Evolutionary conservation across 768 basidiomycete genomes (phyloP).

Genomic region (Amanita muscaria): DNA sequence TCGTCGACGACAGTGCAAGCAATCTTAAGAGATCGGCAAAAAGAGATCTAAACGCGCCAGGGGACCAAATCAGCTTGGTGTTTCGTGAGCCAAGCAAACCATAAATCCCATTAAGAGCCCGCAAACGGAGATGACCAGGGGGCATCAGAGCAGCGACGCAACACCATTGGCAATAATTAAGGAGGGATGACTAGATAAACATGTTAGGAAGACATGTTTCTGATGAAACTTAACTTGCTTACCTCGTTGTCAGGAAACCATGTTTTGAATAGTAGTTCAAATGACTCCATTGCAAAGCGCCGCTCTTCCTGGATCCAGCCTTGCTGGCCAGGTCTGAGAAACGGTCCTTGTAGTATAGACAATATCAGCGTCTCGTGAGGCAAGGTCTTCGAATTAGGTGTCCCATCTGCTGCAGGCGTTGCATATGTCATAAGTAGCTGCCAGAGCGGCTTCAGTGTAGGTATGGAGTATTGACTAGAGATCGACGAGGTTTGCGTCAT

Average conservation of each 20-base stretch:
- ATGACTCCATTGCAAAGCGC: conserved; percentile 47
- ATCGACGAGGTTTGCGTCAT: conserved; percentile 31
- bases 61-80: conserved; percentile 24
- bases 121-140: conserved; percentile 32
- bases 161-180: conserved; percentile 66
- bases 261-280: conserved; percentile 46
- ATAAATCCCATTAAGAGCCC: conserved; percentile 43
- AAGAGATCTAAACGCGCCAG: conserved; percentile 42
- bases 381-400: conserved; percentile 24
- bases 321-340: conserved; percentile 30
- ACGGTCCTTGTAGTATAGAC: conserved; percentile 49
- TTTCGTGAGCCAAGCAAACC: conserved; percentile 31
- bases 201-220: background rate
- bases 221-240: conserved; percentile 10
- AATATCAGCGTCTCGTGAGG: conserved; percentile 55
- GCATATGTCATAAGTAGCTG: conserved; percentile 39
- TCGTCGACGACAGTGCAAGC: conserved; percentile 24
- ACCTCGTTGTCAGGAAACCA: conserved; percentile 58
- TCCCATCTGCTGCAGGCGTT: conserved; percentile 21
- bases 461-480: conserved; percentile 19
- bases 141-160: conserved; percentile 47
- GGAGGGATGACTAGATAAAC: conserved; percentile 28
- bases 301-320: conserved; percentile 41
- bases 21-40: conserved; percentile 44
- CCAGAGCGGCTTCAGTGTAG: conserved; percentile 36